Base-by-base conservation (phyloP, 192 early-diverging fungal genomes). In the Podila horticola region DNA sequence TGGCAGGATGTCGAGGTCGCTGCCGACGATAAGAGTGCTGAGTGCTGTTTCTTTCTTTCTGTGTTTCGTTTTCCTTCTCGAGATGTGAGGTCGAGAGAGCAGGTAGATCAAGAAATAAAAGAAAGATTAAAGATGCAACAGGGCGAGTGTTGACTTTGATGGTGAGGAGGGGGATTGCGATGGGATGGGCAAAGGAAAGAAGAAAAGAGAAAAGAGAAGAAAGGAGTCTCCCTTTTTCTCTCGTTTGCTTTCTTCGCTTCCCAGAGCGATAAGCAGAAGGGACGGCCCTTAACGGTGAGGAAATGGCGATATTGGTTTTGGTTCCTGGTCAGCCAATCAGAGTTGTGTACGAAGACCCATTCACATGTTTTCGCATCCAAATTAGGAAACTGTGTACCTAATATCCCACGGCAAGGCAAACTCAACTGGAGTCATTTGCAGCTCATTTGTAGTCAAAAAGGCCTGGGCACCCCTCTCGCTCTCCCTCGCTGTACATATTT, bases 131-230 rank as follows among this genome's bases (percentile, higher is more conserved):
- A 34, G 30, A 36, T 55, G 52, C 52, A 55, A 55, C 52, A 55
- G 52, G 52, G 52, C 52, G 4, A 55, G 52, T 55, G 52, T 55
- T 55, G 52, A 24, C 52, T 55, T 55, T 55, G 52, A 17, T 55
- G 52, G 24, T 55, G 3, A 5, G 52, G 66, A 17, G 52, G 66
- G 4, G 41, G 41, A 45, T 52, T 69, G 57, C 38, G 31, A 19
- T 34, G 29, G 22, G 58, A 22, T 30, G 30, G n/a, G 30, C 31
- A 57, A 57, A 29, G 59, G 28, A 60, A 38, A 31, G 62, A 36
- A 62, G 31, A 67, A 45, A 62, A 17, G 11, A 64, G 12, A 41
- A 34, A 19, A 26, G 19, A 17, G 12, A 61, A 61, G 11, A 61
- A 19, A 59, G 29, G 17, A 33, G 59, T 9, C 22, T 45, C 41